Conservation (phyloP, 2,329 filamentous ascomycete species). For the Fusarium verticillioides region DNA sequence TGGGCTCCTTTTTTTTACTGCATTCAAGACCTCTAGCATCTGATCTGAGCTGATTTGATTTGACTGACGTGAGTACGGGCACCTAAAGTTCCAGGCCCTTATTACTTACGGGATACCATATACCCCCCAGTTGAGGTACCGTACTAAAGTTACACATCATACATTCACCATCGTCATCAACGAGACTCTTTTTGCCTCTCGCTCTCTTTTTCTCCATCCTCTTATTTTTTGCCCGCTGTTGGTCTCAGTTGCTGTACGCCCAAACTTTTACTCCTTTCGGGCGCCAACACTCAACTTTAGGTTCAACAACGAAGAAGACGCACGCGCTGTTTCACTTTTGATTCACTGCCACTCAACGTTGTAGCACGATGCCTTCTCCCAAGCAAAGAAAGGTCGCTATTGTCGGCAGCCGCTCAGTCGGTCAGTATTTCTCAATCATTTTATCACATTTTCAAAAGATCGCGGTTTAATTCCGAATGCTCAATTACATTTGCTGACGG, state of each 20-base stretch:
- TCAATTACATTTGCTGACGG: constrained; percentile 14
- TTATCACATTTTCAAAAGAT: background rate
- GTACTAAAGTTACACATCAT: constrained; percentile 30
- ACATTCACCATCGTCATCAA: constrained; percentile 32
- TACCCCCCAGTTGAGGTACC: background rate
- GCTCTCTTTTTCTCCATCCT: background rate
- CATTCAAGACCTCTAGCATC: constrained; percentile 9
- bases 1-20: background rate
- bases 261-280: background rate
- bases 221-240: constrained; percentile 5
- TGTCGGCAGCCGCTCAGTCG: constrained; percentile 91
- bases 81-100: constrained; percentile 33
- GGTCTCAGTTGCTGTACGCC: constrained; percentile 23
- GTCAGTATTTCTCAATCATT: constrained; percentile 49
- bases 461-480: background rate
- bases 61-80: constrained; percentile 17
- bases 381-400: constrained; percentile 97
- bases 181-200: constrained; percentile 10
- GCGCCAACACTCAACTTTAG: background rate
- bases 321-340: constrained; percentile 26
- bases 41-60: background rate
- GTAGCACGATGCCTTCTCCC: constrained; percentile 56
- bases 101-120: background rate
- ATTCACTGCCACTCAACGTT: constrained; percentile 16
- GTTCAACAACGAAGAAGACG: constrained; percentile 12